Percentiles rank a stretch among this genome's conserved stretches.
These are phyloP conservation scores for maize (Zea mays) DNA, from an alignment of 176 grass and related monocot genomes.

Conservation along the genomic window DNA sequence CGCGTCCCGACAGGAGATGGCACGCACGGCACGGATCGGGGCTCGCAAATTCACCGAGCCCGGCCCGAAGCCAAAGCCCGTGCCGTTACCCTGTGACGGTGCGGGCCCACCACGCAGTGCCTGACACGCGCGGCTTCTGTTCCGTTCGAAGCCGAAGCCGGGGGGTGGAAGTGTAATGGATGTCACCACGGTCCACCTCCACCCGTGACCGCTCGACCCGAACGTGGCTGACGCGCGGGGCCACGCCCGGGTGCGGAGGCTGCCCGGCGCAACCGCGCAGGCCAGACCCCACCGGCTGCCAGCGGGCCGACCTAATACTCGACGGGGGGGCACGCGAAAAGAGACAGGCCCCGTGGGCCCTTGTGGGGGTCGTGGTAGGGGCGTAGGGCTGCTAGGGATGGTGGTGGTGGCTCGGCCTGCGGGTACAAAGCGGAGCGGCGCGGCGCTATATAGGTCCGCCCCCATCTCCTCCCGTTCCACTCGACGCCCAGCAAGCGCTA, in stretches of 20 bases:
- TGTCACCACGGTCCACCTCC: neutral
- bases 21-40: neutral
- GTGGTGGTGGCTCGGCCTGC: neutral
- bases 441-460: slow-evolving; percentile 9
- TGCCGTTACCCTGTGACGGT: slow-evolving; percentile 32
- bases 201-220: neutral
- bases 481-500: neutral
- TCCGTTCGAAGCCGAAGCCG: neutral
- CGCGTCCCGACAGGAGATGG: too few relatives aligned
- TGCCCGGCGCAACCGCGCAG: neutral
- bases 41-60: neutral
- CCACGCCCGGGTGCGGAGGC: too few relatives aligned
- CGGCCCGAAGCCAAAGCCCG: neutral
- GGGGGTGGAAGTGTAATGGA: too few relatives aligned
- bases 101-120: slow-evolving; percentile 7
- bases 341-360: slow-evolving; percentile 13
- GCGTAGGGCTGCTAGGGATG: neutral
- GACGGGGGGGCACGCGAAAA: slow-evolving; percentile 42
- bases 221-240: neutral
- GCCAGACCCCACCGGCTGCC: neutral
- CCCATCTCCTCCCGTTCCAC: slow-evolving; percentile 3
- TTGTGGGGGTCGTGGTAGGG: neutral
- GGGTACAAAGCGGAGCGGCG: slow-evolving; percentile 39
- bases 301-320: slow-evolving; percentile 14
- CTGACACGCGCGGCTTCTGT: neutral